Base-by-base conservation (phyloP, 352 stramenopile genomes). In the Pythium aquatile region DNA sequence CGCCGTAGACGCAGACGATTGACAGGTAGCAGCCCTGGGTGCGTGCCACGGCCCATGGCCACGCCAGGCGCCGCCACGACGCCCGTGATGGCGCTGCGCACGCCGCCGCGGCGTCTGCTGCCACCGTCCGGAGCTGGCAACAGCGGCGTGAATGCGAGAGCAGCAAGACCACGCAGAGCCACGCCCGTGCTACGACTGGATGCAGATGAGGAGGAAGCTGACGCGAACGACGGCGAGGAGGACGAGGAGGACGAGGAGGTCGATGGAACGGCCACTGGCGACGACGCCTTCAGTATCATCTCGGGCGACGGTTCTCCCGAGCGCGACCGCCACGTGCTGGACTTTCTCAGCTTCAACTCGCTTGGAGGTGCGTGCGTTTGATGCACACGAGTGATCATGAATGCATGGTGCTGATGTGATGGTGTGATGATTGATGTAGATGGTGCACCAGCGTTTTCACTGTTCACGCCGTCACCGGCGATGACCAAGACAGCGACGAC, bases 401-500 rank as follows among this genome's bases (percentile, higher is more conserved):
- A 32, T 44, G 9, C 4, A 49, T 11, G 30, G 16, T 51, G n/a
- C 20, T 30, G 17, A 5, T 51, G n/a, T 3, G 44, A 16, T 13
- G 24, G 14, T 51, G 40, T 47, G 1, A 47, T 26, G 44, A 51
- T 5, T 56, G 20, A 13, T 58, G 24, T 57, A 66, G 44, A 66
- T 55, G n/a, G 60, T 9, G 52, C 73, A 28, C 44, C 58, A 5
- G 63, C 63, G 1, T 85, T 90, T 39, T 82, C 73, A 26, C 57
- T 91, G 10, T 79, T 90, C 54, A 85, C 79, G 2, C 79, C 79
- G 29, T 83, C 79, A 0, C 80, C 79, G 8, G 74, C 72, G 8
- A 52, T 66, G 1, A 58, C 62, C n/a, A 73, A 65, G 48, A 40
- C 65, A 11, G 13, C 55, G 2, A 29, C 58, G 51, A 20, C 53